Base-by-base conservation (phyloP, 805 yeast species). In the Saccharomycopsis fodiens region DNA sequence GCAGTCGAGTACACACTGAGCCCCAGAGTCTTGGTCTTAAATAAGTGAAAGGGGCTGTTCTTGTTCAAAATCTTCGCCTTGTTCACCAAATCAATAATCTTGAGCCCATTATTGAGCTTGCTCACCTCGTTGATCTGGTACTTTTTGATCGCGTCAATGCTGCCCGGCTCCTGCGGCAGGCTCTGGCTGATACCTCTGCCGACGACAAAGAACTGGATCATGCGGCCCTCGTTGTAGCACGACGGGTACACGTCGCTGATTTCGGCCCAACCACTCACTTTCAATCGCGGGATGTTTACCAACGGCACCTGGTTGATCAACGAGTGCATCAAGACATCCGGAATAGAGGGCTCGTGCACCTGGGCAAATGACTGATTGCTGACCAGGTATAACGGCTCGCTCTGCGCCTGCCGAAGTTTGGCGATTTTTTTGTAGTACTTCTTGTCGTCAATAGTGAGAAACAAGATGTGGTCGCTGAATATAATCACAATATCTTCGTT, bases 271-370 rank as follows among this genome's bases (percentile, higher is more conserved):
- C 74, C 70, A 10, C 67, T 69, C 4, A 89, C 96, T 50, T 65
- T 67, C 68, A 91, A 68, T 22, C 68, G 66, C 0, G 97, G 96
- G 15, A 88, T 64, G 34, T 74, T 68, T 53, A 47, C 73, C 35
- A 91, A 69, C 0, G 95, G 93, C 20, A 80, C 81, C 55, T 86
- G 94, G 59, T 91, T 91, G 25, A 85, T 77, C 58, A 91, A 68
- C 0, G 96, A 86, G 57, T 89, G 95, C 95, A 89, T 86, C 48
- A 91, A 65, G 39, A 86, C 71, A 60, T 88, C 96, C 0, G 95
- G 73, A 12, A 84, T 68, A 2, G 82, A 70, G 2, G 93, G 84
- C 39, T 65, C 56, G 40, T 68, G 70, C 22, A 69, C 55, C 23
- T 47, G 63, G 35, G 59, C 54, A 5, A 44, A 15, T 3, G 44